Conservation (phyloP, 352 stramenopile species). For the Phytopythium vexans region DNA sequence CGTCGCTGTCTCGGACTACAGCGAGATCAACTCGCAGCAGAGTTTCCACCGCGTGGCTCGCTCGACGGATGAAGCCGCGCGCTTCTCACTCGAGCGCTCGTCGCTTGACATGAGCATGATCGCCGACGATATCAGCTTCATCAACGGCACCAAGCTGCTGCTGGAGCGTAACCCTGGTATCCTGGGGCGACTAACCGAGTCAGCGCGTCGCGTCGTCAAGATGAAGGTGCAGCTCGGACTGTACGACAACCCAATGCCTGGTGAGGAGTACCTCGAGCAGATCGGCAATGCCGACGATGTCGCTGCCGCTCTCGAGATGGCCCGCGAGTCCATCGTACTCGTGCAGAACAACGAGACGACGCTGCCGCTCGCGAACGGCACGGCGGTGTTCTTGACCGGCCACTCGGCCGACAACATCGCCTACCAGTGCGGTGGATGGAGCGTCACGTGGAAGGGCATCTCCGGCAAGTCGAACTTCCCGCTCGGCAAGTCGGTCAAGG, state of each 20-base stretch:
- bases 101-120: constrained; percentile 91
- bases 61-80: constrained; percentile 41
- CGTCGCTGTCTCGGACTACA: constrained; percentile 87
- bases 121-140: constrained; percentile 28
- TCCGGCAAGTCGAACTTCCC: constrained; percentile 53
- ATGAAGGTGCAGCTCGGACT: constrained; percentile 65
- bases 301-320: constrained; percentile 44
- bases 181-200: constrained; percentile 41
- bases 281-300: constrained; percentile 49
- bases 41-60: constrained; percentile 42
- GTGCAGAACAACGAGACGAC: constrained; percentile 72
- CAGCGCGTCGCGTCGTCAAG: constrained; percentile 54
- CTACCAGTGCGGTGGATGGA: constrained; percentile 70
- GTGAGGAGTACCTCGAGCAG: constrained; percentile 23
- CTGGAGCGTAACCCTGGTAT: constrained; percentile 27
- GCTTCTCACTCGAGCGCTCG: constrained; percentile 65
- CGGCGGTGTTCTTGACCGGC: constrained; percentile 53
- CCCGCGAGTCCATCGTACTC: constrained; percentile 70
- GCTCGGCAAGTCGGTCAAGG: constrained; percentile 45
- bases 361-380: constrained; percentile 33
- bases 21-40: constrained; percentile 85
- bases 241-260: constrained; percentile 56
- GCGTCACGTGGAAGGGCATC: constrained; percentile 76
- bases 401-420: constrained; percentile 57
- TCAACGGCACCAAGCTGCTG: constrained; percentile 45